Conservation (phyloP, 2,329 filamentous ascomycete species). For the Ceratocystis smalleyi region DNA sequence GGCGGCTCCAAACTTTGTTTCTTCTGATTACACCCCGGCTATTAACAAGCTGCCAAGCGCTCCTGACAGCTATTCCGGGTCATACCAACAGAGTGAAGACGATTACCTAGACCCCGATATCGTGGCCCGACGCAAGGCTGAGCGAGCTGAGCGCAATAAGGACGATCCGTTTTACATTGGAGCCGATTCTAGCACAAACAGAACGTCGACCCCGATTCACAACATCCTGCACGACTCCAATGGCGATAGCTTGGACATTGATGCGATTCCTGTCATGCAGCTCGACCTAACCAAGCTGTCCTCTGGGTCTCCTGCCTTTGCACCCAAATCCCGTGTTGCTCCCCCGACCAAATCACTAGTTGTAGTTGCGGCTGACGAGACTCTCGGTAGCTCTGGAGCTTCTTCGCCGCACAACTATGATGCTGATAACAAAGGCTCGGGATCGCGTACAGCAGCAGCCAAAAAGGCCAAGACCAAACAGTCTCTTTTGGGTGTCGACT, state of each 20-base stretch:
- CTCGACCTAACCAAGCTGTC: slow-evolving; percentile 53
- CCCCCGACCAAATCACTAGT: slow-evolving; percentile 34
- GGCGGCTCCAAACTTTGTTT: slow-evolving; percentile 34
- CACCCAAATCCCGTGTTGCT: slow-evolving; percentile 28
- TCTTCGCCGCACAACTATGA: slow-evolving; percentile 36
- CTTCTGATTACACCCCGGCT: slow-evolving; percentile 36
- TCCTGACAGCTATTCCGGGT: slow-evolving; percentile 31
- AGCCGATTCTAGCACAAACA: slow-evolving; percentile 31
- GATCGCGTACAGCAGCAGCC: slow-evolving; percentile 19
- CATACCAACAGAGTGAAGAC: slow-evolving; percentile 47
- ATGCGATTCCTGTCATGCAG: slow-evolving; percentile 91
- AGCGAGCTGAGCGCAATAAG: slow-evolving; percentile 65
- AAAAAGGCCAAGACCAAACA: slow-evolving; percentile 39
- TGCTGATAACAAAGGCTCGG: slow-evolving; percentile 34
- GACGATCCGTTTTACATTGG: slow-evolving; percentile 94
- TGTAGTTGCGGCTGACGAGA: slow-evolving; percentile 59
- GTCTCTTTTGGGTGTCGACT: slow-evolving; percentile 65
- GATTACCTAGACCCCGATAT: slow-evolving; percentile 58
- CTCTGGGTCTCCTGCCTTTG: slow-evolving; percentile 22
- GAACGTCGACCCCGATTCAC: slow-evolving; percentile 61
- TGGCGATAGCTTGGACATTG: slow-evolving; percentile 69
- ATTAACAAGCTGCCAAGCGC: slow-evolving; percentile 34
- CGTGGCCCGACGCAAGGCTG: slow-evolving; percentile 55
- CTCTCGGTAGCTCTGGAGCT: slow-evolving; percentile 39
- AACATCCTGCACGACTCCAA: slow-evolving; percentile 59